Conservation (phyloP, 306 rosid species). For the Fragaria vesca region DNA sequence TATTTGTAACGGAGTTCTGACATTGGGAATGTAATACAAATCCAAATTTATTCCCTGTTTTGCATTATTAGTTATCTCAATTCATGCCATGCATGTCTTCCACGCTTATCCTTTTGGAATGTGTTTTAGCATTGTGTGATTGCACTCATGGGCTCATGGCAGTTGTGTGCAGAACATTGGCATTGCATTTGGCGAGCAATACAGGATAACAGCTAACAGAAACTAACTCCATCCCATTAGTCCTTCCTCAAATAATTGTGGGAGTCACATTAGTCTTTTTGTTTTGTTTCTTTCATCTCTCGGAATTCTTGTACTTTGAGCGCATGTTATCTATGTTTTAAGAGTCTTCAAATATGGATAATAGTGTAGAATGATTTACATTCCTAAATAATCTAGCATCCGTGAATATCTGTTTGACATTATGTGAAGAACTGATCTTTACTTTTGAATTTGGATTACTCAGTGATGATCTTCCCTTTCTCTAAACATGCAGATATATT, state of each 20-base stretch:
- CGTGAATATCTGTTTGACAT: not conserved
- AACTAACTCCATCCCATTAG: not conserved
- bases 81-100: not conserved
- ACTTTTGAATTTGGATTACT: not conserved
- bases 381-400: not conserved
- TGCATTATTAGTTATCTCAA: not conserved
- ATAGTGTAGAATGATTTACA: not conserved
- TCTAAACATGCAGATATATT: conserved; percentile 58
- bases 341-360: not conserved
- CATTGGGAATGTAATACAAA: not conserved
- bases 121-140: not conserved
- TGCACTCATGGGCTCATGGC: not conserved
- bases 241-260: not conserved
- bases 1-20: not conserved
- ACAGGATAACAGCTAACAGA: no score
- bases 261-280: not conserved
- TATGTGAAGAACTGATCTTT: not conserved
- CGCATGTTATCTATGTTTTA: not conserved
- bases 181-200: not conserved
- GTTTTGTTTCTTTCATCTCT: not conserved
- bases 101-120: not conserved
- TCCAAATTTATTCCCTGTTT: not conserved
- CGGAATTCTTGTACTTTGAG: not conserved
- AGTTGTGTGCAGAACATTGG: not conserved
- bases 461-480: not conserved